phyloP scores from a whole-genome alignment of 176 grass and related monocot genomes.

The Luzula sylvatica region DNA sequence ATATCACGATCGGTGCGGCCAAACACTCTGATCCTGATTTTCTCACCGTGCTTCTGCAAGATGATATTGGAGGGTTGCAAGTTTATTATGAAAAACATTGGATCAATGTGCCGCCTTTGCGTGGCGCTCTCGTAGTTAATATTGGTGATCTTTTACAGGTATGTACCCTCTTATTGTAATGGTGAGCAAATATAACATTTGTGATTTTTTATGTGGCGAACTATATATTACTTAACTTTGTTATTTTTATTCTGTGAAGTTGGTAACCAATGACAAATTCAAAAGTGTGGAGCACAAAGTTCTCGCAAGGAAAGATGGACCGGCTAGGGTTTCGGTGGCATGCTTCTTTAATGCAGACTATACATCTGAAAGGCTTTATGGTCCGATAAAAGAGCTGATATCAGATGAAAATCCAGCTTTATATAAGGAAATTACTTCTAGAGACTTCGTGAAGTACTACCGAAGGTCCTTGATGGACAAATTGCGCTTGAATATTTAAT shows the following conservation, averaged over 20 bases:
- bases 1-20: conserved; percentile 6
- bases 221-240: too few relatives aligned
- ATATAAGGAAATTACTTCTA: conserved; percentile 22
- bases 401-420: not conserved
- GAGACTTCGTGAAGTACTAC: conserved; percentile 18
- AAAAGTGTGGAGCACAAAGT: conserved; percentile 42
- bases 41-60: conserved; percentile 36
- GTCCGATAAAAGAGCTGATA: conserved; percentile 13
- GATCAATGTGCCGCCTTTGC: conserved; percentile 24
- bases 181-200: too few relatives aligned
- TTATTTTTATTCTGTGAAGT: conserved; percentile 10
- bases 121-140: too few relatives aligned
- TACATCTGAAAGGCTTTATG: conserved; percentile 5
- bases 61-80: conserved; percentile 31
- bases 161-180: too few relatives aligned
- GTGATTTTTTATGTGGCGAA: too few relatives aligned
- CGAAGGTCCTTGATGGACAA: conserved; percentile 33
- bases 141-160: too few relatives aligned
- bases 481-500: conserved; percentile 14
- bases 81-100: conserved; percentile 5
- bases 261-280: conserved; percentile 30
- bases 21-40: conserved; percentile 31
- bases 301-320: conserved; percentile 6
- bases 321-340: conserved; percentile 25
- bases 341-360: conserved; percentile 16